Conservation (phyloP, 352 stramenopile species). For the Pseudoperonospora humuli region DNA sequence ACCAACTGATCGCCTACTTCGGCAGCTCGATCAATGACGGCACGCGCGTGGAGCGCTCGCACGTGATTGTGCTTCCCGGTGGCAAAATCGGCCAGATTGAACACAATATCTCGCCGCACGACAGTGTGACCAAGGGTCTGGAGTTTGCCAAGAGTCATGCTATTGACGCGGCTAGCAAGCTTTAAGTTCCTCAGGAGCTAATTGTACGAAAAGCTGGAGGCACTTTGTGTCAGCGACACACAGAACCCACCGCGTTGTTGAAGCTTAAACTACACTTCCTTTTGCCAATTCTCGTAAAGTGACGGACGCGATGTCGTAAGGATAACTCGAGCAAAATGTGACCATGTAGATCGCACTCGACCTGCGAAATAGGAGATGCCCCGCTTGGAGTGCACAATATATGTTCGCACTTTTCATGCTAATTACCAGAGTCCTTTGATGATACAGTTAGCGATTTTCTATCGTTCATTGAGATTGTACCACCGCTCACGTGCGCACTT, state of each 20-base stretch:
- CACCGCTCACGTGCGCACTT: too few relatives aligned
- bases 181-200: slow-evolving; percentile 13
- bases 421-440: neutral
- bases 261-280: slow-evolving; percentile 12
- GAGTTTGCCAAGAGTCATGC: slow-evolving; percentile 45
- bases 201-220: slow-evolving; percentile 12
- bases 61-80: slow-evolving; percentile 76
- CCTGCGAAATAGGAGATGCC: slow-evolving; percentile 9
- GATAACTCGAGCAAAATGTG: slow-evolving; percentile 1
- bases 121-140: slow-evolving; percentile 76
- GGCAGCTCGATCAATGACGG: slow-evolving; percentile 61
- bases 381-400: slow-evolving; percentile 17
- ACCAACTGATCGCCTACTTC: slow-evolving; percentile 71
- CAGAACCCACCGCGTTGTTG: slow-evolving; percentile 10
- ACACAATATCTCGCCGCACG: slow-evolving; percentile 60
- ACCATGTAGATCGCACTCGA: slow-evolving; percentile 1
- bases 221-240: slow-evolving; percentile 1
- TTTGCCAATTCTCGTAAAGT: slow-evolving; percentile 12
- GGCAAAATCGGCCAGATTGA: slow-evolving; percentile 67
- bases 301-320: neutral
- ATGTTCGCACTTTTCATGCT: slow-evolving; percentile 11
- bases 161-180: slow-evolving; percentile 23
- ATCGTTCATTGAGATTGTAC: neutral
- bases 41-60: slow-evolving; percentile 66
- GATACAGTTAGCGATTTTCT: slow-evolving; percentile 12